phyloP scores from a whole-genome alignment of 1,284 basidiomycete genomes.

The Ceratobasidium sp. region DNA sequence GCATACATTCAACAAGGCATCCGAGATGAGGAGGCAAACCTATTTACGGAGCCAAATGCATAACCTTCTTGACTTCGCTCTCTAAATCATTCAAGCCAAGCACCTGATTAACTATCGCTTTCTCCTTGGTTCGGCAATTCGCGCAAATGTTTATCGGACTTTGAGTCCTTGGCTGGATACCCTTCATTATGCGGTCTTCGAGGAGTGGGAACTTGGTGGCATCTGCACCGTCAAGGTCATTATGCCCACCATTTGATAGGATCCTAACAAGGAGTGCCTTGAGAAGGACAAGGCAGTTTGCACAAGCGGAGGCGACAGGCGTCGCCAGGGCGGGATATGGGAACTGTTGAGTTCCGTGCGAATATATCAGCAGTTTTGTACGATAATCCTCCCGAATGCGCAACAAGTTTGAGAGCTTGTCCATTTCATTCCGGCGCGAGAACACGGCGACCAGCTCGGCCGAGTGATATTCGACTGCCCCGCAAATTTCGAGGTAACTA shows the following conservation, averaged over 20 bases:
- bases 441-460: constrained; percentile 18
- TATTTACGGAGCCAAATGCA: constrained; percentile 3
- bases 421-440: constrained; percentile 1
- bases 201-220: background rate
- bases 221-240: background rate
- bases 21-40: too few relatives aligned
- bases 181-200: constrained; percentile 4
- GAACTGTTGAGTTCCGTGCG: background rate
- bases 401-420: constrained; percentile 18
- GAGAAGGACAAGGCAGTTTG: constrained; percentile 3
- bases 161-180: constrained; percentile 19
- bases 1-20: too few relatives aligned
- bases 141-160: constrained; percentile 17
- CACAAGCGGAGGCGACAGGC: background rate
- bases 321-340: constrained; percentile 18
- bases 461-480: background rate
- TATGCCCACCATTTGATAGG: background rate
- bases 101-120: constrained; percentile 13
- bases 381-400: constrained; percentile 20
- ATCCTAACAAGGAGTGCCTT: constrained; percentile 7
- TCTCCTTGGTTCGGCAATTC: constrained; percentile 25
- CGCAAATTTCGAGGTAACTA: constrained; percentile 31
- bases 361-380: constrained; percentile 7
- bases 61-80: constrained; percentile 32
- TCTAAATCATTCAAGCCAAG: constrained; percentile 12